Evolutionary conservation across 108 stramenopile genomes (phyloP), one percentile per base, ranked within the genome.

Genomic region (Chaetoceros muelleri): DNA sequence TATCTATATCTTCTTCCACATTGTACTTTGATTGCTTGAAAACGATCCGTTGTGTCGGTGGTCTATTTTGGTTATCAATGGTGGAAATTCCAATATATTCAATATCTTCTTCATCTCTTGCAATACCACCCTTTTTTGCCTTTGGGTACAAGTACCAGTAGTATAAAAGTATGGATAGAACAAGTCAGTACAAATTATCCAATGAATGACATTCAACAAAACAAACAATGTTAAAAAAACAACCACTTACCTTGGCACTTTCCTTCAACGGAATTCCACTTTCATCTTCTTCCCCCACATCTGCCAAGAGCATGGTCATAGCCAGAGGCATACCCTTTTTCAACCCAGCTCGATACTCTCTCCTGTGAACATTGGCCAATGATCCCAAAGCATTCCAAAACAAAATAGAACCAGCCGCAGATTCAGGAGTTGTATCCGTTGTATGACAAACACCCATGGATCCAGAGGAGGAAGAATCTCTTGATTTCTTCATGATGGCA

Each of bases 211-310:
- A n/a, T n/a, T n/a, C n/a, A n/a, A n/a, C n/a, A n/a, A n/a, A n/a
- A n/a, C n/a, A n/a, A n/a, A n/a, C n/a, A n/a, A n/a, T n/a, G n/a
- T n/a, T n/a, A n/a, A n/a, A n/a, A n/a, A n/a, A n/a, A n/a, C n/a
- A n/a, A n/a, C n/a, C n/a, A 19, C 68, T 64, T 60, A 70, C 73
- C 76, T 87, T 92, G 55, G 84, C 71, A 13, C 77, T 79, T 57
- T 87, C 86, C 55, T 84, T 87, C 31, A 92, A 44, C 16, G 90
- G 86, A 28, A 79, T 49, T 19, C 86, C 90, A 28, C 85, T 65
- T 46, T 83, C 84, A 58, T 91, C 90, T 55, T 81, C 76, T 57
- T 80, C 75, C 28, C 84, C 79, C 2, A 92, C 83, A 71, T 92
- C 84, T 0, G 81, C 64, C 3, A 92, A 55, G 13, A 87, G 58